Evolutionary conservation across 164 flowering plant genomes (phyloP).

Genomic region (Sextonia rubra): DNA sequence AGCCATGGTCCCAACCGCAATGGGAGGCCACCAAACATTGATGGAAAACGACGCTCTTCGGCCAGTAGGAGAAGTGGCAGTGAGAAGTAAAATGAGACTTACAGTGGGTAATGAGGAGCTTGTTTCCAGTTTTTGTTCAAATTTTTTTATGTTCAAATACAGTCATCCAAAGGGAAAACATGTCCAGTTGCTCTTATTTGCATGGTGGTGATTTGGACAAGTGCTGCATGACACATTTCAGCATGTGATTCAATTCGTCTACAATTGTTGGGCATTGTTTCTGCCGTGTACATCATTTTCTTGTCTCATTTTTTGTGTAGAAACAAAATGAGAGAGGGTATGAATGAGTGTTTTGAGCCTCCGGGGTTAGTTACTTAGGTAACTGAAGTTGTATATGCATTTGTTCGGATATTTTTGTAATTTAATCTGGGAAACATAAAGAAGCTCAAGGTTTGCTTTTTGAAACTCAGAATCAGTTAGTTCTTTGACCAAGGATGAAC

Average conservation of each 20-base stretch:
- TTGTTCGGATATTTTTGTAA: too few species aligned
- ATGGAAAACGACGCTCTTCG: conserved; percentile 48
- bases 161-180: conserved; percentile 14
- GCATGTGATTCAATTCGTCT: not conserved
- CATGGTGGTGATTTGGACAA: conserved; percentile 5
- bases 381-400: too few species aligned
- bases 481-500: too few species aligned
- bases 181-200: conserved; percentile 42
- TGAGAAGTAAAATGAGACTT: conserved; percentile 36
- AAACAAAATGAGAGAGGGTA: too few species aligned
- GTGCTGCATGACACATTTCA: conserved; percentile 10
- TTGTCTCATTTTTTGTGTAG: too few species aligned
- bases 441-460: too few species aligned
- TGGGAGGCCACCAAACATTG: conserved; percentile 45
- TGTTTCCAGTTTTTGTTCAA: conserved; percentile 4
- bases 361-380: too few species aligned
- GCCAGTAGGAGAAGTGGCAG: conserved; percentile 30
- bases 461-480: too few species aligned
- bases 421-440: too few species aligned
- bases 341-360: too few species aligned
- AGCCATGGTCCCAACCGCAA: conserved; percentile 22
- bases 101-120: not conserved
- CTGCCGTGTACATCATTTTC: too few species aligned
- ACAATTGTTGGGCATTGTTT: not conserved
- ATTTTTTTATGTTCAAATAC: conserved; percentile 13